Base-by-base conservation (phyloP, 2,329 filamentous ascomycete genomes). In the Catunica adiposa region DNA sequence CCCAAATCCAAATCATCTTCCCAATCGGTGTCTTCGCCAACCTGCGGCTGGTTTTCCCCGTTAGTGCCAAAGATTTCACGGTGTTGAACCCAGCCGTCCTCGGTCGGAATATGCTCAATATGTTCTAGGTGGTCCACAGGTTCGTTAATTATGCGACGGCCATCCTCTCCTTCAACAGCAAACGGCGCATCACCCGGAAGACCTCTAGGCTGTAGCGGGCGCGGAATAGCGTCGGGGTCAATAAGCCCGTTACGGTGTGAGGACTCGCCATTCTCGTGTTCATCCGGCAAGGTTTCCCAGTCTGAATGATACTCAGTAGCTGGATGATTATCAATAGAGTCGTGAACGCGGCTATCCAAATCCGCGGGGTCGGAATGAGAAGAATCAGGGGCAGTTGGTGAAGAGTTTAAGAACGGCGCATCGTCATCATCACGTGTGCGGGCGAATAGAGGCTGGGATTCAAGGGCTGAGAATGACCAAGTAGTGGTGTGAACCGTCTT, bases 391-490 rank as follows among this genome's bases (percentile, higher is more conserved):
- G 40, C 42, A 31, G 56, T 47, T 7, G 56, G 56, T 14, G 56
- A 58, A n/a, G 56, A 58, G 53, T 55, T 48, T n/a, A 40, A 14
- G 44, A 58, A 58, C 3, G 52, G 52, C 11, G 51, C 40, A 42
- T 48, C 46, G 14, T 58, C 56, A 22, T 56, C 57, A 7, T 50
- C 54, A 22, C 57, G 50, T 23, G 57, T 58, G 17, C 54, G 57
- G 11, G 57, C 50, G 48, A 58, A 58, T 15, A 56, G 25, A 11
- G 57, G 53, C 25, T 58, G 50, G 9, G 57, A 55, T 54, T 58
- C 57, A 8, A 58, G 31, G 17, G 53, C 50, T 5, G 53, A 38
- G 4, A 58, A 58, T 15, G 57, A 58, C 57, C 57, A 56, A 9
- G 38, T 40, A 31, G 29, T 38, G 50, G 53, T 20, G 23, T 31